Conservation (phyloP, 495 filamentous ascomycete genomes). For the Aspergillus nidulans region DNA sequence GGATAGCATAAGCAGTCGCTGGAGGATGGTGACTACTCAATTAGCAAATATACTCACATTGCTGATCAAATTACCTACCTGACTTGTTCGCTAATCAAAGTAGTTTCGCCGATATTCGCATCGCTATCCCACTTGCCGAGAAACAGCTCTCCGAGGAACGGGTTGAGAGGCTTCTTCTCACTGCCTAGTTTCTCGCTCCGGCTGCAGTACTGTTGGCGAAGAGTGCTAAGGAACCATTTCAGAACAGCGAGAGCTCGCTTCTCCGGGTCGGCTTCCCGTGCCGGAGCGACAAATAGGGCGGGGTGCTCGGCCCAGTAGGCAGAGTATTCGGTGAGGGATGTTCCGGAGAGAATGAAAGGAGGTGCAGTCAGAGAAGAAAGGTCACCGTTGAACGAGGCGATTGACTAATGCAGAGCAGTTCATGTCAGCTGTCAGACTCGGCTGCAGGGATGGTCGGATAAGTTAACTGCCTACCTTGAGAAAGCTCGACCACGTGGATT, state of each 20-base stretch:
- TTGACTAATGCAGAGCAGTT: slow-evolving; percentile 53
- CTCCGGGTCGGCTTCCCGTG: slow-evolving; percentile 71
- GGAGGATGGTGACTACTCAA: slow-evolving; percentile 85
- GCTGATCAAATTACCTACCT: slow-evolving; percentile 46
- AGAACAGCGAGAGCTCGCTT: slow-evolving; percentile 84
- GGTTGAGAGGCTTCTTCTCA: slow-evolving; percentile 96
- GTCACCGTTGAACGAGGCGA: slow-evolving; percentile 95
- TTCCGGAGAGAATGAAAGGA: slow-evolving; percentile 90
- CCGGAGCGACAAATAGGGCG: slow-evolving; percentile 77
- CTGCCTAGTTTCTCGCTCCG: slow-evolving; percentile 87
- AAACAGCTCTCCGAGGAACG: slow-evolving; percentile 88
- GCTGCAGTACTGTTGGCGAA: slow-evolving; percentile 91
- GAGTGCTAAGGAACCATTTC: slow-evolving; percentile 95
- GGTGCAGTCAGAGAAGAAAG: slow-evolving; percentile 90
- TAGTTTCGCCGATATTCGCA: slow-evolving; percentile 61
- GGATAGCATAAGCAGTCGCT: slow-evolving; percentile 89
- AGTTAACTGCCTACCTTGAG: slow-evolving; percentile 37
- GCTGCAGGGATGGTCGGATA: neutral
- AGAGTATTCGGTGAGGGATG: slow-evolving; percentile 89
- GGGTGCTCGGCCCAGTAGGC: slow-evolving; percentile 98
- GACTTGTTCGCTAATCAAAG: slow-evolving; percentile 75
- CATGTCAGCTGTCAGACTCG: neutral
- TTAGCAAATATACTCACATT: neutral
- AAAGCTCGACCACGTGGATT: slow-evolving; percentile 53
- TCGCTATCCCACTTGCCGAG: slow-evolving; percentile 81